A percentile compares a stretch with the other conserved stretches of the same genome.
Evolutionary conservation across 345 rosid species (phyloP).

Genomic region (Citrus australasica): DNA sequence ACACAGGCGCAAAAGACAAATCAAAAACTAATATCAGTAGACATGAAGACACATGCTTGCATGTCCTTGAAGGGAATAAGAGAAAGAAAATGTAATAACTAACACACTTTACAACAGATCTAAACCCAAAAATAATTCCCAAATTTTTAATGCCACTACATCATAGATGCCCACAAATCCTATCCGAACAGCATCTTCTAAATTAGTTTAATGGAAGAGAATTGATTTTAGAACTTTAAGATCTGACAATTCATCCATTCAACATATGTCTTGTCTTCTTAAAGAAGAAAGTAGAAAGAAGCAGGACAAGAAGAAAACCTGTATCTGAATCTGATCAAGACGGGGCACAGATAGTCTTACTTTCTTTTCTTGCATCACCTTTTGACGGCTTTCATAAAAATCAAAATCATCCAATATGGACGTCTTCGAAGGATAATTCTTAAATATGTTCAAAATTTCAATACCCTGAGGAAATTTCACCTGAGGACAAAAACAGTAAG

Average conservation of each 20-base stretch:
- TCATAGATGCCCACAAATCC: background rate
- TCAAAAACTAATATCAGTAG: background rate
- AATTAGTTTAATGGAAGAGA: background rate
- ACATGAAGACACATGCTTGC: background rate
- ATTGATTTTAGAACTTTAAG: constrained; percentile 8
- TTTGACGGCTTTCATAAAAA: constrained; percentile 65
- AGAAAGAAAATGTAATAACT: background rate
- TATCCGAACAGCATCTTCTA: constrained; percentile 1
- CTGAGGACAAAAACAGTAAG: constrained; percentile 29
- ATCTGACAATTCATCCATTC: background rate
- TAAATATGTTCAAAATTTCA: constrained; percentile 62
- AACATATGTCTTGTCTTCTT: no score
- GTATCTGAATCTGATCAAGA: constrained; percentile 8
- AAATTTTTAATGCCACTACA: background rate
- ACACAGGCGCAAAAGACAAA: background rate
- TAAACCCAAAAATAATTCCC: background rate
- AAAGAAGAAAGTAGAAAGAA: background rate
- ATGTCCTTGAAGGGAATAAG: background rate
- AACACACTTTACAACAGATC: background rate
- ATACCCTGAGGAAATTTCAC: constrained; percentile 51
- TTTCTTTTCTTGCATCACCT: constrained; percentile 58
- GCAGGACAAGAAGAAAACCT: constrained; percentile 9
- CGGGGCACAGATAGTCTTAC: constrained; percentile 26
- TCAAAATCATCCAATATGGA: constrained; percentile 65
- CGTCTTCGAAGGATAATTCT: constrained; percentile 46